Base-by-base conservation (phyloP, 352 stramenopile species). In the Blastocystis sp. region DNA sequence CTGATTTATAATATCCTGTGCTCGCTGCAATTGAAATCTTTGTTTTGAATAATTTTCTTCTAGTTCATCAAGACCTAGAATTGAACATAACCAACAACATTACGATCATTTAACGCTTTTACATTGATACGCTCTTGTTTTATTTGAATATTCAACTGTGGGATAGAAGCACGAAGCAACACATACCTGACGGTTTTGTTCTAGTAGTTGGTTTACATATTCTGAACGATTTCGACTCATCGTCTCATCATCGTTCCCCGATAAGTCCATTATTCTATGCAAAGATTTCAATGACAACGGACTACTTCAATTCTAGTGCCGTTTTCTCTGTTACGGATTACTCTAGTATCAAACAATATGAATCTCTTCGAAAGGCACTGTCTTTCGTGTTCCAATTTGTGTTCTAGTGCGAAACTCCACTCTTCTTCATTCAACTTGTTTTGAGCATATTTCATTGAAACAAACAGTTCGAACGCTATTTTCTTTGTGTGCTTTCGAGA, bases 61-160 rank as follows among this genome's bases (percentile, higher is more conserved):
- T 16, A 85, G 26, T 2, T 34, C 20, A n/a, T 85, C 73, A 50
- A 85, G 41, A 16, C 73, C 73, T 85, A 68, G 47, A 20, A n/a
- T 24, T 53, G 20, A 68, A 26, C 43, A 13, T 39, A 69, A 8
- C n/a, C 16, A 43, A 13, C 47, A 65, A 2, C 11, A 66, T 18
- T 20, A 85, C 73, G 73, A 85, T 85, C 50, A n/a, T 85, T 85
- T 53, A 85, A 45, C 16, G 56, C 73, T 20, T 68, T 85, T 30
- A 85, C 73, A 43, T 85, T 85, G 6, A 85, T 85, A n/a, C 73
- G 26, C 30, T 85, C 73, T 39, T 85, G 73, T 43, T 66, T 85
- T 3, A 85, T 30, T 43, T 66, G 73, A 8, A 85, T 85, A n/a
- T 68, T 53, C 37, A 85, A 65, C 73, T 85, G 68, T 34, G 41